These are phyloP conservation scores for Fusarium chuoi DNA, from an alignment of 2,329 filamentous ascomycete species.

Conservation along the genomic window DNA sequence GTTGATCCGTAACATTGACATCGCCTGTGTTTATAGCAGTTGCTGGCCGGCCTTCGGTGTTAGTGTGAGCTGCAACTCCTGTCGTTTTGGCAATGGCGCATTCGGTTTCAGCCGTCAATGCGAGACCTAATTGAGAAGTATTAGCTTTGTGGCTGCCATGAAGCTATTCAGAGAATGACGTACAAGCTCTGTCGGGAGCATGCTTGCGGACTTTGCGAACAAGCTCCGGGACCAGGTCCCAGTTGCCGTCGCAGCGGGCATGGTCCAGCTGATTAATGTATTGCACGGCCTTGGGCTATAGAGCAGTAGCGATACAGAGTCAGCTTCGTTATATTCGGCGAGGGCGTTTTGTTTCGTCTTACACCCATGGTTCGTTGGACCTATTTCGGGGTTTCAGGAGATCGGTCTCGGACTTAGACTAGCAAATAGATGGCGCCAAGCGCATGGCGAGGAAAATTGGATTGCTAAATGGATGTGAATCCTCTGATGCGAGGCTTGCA, in stretches of 20 bases:
- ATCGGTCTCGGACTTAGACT: slow-evolving; percentile 35
- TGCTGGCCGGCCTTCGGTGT: slow-evolving; percentile 50
- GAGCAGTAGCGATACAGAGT: slow-evolving; percentile 31
- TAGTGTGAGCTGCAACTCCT: slow-evolving; percentile 41
- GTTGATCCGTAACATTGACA: slow-evolving; percentile 56
- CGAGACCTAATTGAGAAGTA: slow-evolving; percentile 64
- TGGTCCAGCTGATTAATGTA: slow-evolving; percentile 87
- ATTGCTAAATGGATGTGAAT: background rate
- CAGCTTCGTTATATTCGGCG: slow-evolving; percentile 23
- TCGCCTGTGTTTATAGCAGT: slow-evolving; percentile 55
- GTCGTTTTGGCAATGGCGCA: slow-evolving; percentile 68
- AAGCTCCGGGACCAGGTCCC: slow-evolving; percentile 87
- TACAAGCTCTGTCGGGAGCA: slow-evolving; percentile 86
- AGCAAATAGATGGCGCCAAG: slow-evolving; percentile 38
- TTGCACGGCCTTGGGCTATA: slow-evolving; percentile 77
- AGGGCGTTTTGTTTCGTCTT: slow-evolving; percentile 36
- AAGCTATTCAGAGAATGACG: slow-evolving; percentile 42
- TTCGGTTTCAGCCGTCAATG: slow-evolving; percentile 76
- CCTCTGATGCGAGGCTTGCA: slow-evolving; percentile 5
- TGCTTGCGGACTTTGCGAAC: slow-evolving; percentile 96
- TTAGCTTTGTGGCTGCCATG: slow-evolving; percentile 17
- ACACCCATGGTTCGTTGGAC: slow-evolving; percentile 52
- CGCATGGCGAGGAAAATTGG: slow-evolving; percentile 36
- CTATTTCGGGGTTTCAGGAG: slow-evolving; percentile 47
- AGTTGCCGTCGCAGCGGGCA: slow-evolving; percentile 87